Evolutionary conservation across 1,284 basidiomycete genomes (phyloP), one percentile per base, ranked within the genome.

Genomic region (Xerocomus amazonicus): DNA sequence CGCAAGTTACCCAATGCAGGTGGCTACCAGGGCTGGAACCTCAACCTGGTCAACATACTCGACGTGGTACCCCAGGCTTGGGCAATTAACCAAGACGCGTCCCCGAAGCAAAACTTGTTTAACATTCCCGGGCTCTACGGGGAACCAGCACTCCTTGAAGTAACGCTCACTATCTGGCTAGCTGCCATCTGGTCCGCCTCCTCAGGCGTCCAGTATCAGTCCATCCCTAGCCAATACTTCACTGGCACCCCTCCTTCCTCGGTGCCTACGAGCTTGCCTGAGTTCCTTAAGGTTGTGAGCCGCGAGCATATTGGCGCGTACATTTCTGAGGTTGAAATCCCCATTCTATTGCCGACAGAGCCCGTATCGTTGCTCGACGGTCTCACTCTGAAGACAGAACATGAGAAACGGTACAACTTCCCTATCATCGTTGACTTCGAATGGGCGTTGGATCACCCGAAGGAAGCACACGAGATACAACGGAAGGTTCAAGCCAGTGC

Each of bases 381-480:
- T 16, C 41, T 43, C 31, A 33, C 17, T 8, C 12, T 5, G 29
- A 43, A 43, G 19, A 43, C 32, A 16, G 41, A n/a, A 31, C 7
- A n/a, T 7, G 19, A 43, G 42, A 33, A 33, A 10, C 19, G 3
- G 19, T 23, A 32, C 19, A n/a, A n/a, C 9, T 52, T 45, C 5
- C 53, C 54, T 29, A 19, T 52, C 35, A 48, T 56, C 23, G 19
- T 28, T 4, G 38, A 52, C 7, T 37, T 50, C 1, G 42, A 57
- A 26, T 51, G 52, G 52, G 55, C 42, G 29, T 32, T 33, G 42
- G 31, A 43, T 27, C 35, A 45, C 28, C 44, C 44, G 8, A 6
- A 45, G 44, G 34, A 36, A 27, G 35, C 35, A 4, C 12, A 31
- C 5, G 9, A 45, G 28, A 37, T 45, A 13, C 26, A 34, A 19